These are phyloP conservation scores for Dissophora ornata DNA, from an alignment of 192 early-diverging fungal species.

Conservation along the genomic window DNA sequence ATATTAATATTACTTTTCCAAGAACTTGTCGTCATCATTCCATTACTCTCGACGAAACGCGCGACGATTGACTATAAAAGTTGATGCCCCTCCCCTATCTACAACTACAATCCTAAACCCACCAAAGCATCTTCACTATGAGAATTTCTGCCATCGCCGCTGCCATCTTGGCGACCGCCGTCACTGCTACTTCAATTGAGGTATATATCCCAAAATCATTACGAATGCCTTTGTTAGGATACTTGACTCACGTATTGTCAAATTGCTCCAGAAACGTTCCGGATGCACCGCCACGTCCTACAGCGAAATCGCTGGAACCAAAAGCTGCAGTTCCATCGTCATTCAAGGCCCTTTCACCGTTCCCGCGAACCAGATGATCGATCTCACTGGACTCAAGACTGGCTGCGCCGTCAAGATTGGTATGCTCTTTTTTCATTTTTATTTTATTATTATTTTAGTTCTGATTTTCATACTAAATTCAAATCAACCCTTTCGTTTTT, in stretches of 20 bases:
- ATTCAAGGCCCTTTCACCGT: conserved; percentile 57
- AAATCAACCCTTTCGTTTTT: no score
- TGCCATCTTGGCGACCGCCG: conserved; percentile 22
- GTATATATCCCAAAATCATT: conserved; percentile 5
- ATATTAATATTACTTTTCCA: no score
- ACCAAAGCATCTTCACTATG: conserved; percentile 10
- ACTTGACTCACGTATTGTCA: no score
- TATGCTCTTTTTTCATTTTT: conserved; percentile 21
- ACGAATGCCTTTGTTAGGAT: no score
- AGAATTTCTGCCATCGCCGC: conserved; percentile 23
- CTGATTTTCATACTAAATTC: conserved; percentile 9
- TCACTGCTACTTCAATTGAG: conserved; percentile 24
- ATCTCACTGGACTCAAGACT: no score
- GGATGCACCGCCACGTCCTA: no score
- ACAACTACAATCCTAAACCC: conserved; percentile 11
- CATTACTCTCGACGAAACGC: no score
- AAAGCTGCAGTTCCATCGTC: conserved; percentile 32
- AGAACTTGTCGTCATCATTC: no score
- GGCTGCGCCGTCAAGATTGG: conserved; percentile 49
- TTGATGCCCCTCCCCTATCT: neutral
- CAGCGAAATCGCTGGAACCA: no score
- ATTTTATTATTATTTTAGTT: conserved; percentile 8
- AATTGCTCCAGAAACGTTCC: no score
- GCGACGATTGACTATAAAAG: no score
- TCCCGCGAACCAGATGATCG: conserved; percentile 51